Evolutionary conservation across 495 filamentous ascomycete genomes (phyloP), one percentile per base, ranked within the genome.

Genomic region (Terfezia claveryi): DNA sequence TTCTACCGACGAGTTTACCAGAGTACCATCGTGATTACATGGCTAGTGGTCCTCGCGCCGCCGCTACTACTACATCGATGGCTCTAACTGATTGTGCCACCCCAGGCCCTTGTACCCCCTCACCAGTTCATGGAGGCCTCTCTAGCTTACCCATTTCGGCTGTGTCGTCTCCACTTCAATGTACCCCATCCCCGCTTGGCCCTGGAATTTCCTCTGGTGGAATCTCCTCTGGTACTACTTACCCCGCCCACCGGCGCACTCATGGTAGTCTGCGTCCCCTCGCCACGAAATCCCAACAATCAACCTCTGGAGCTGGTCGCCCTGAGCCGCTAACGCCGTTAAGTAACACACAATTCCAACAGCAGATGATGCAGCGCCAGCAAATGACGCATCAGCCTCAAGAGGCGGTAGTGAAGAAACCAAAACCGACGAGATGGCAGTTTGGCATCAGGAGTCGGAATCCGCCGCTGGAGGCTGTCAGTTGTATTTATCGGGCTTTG

Each of bases 361-460:
- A 57, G 58, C 32, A 51, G 54, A 54, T 55, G 56, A 23, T 36
- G 52, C 4, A 38, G 37, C n/a, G 32, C 56, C 36, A 55, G 49
- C 68, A 56, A 72, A 71, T 53, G 36, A 32, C 7, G 27, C 44
- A 56, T 38, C 37, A 54, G 51, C 12, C 50, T 53, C 8, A 41
- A 38, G 46, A 50, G 17, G 14, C 27, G 38, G 53, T 23, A 12
- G 67, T 70, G 27, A 88, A 83, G 66, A 83, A 80, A 67, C 70
- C 67, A 32, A 76, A 76, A 54, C 77, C 79, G 3, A 84, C 86
- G 1, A 83, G 85, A 56, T 98, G 91, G 91, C 92, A 96, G 67
- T 98, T 96, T 64, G 91, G 91, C 36, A 98, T 98, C 56, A 79
- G 91, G 1, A 89, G 83, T 23, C 76, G 92, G 36, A 98, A 95